Conservation (phyloP, 2,329 filamentous ascomycete species). For the Thermoascus crustaceus region DNA sequence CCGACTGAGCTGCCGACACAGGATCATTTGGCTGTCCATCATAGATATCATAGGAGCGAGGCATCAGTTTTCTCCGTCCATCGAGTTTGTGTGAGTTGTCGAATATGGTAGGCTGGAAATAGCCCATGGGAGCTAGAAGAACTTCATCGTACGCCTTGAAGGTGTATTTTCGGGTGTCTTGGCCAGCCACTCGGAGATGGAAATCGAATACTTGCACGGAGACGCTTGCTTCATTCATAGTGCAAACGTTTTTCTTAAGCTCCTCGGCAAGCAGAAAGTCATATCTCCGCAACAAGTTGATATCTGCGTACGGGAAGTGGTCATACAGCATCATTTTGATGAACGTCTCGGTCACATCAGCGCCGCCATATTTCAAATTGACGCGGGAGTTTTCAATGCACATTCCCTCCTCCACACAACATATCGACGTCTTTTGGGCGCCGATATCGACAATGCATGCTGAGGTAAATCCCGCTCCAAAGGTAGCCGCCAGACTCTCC, state of each 20-base stretch:
- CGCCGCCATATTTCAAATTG: conserved; percentile 89
- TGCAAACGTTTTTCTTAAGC: conserved; percentile 87
- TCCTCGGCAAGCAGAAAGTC: conserved; percentile 93
- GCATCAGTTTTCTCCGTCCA: conserved; percentile 71
- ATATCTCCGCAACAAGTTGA: conserved; percentile 82
- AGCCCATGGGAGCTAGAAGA: conserved; percentile 89
- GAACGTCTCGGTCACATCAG: conserved; percentile 88
- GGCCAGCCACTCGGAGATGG: conserved; percentile 76
- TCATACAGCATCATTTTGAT: conserved; percentile 97
- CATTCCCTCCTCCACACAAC: conserved; percentile 94
- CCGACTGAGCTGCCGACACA: conserved; percentile 71
- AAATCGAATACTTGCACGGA: conserved; percentile 85
- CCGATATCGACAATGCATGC: conserved; percentile 95
- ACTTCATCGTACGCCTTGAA: conserved; percentile 98
- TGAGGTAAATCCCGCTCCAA: conserved; percentile 88
- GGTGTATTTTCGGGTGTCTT: conserved; percentile 83
- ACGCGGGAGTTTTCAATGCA: conserved; percentile 89
- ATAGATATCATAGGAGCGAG: conserved; percentile 87
- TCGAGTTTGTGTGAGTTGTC: conserved; percentile 72
- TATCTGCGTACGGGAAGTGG: conserved; percentile 89
- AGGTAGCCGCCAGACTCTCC: conserved; percentile 88
- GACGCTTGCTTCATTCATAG: conserved; percentile 81
- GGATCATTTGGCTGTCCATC: conserved; percentile 90
- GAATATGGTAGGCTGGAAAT: conserved; percentile 82
- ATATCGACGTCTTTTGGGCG: conserved; percentile 93